phyloP scores from a whole-genome alignment of 1,139 yeast genomes.

The Chernovozyma aurita region DNA sequence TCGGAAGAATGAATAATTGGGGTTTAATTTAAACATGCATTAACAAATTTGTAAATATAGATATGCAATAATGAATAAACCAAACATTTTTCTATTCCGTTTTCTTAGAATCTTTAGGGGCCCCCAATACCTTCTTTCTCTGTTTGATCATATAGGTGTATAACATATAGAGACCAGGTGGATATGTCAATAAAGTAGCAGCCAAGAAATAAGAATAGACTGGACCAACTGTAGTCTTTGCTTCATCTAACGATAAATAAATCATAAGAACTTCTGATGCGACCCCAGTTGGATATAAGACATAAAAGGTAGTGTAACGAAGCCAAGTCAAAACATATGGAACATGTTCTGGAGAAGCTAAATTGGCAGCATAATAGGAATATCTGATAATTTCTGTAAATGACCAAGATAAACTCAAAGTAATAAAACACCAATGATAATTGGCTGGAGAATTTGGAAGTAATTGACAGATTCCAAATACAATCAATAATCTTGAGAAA shows the following conservation, averaged over 20 bases:
- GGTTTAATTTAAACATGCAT: no score
- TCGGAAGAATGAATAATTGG: conserved; percentile 4
- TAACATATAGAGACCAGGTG: conserved; percentile 83
- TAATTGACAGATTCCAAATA: conserved; percentile 72
- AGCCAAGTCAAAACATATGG: conserved; percentile 63
- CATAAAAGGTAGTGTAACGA: conserved; percentile 78
- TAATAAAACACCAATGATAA: conserved; percentile 53
- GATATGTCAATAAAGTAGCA: conserved; percentile 57
- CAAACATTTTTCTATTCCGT: no score
- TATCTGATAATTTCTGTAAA: conserved; percentile 87
- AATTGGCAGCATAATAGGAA: conserved; percentile 72
- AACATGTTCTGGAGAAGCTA: conserved; percentile 51
- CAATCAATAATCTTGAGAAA: conserved; percentile 75
- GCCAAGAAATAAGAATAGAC: conserved; percentile 54
- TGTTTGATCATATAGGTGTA: conserved; percentile 88
- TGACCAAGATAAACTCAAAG: conserved; percentile 84
- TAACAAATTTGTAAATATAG: neutral
- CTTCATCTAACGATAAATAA: conserved; percentile 62
- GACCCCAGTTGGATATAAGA: conserved; percentile 89
- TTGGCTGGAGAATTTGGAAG: conserved; percentile 70
- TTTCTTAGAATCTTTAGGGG: conserved; percentile 14
- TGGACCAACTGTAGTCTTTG: conserved; percentile 47
- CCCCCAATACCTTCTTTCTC: conserved; percentile 63
- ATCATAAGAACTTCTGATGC: conserved; percentile 74
- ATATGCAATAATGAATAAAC: no score